Evolutionary conservation across 176 grass and related monocot genomes (phyloP), one percentile per base, ranked within the genome.

Genomic region (Eleusine coracana): DNA sequence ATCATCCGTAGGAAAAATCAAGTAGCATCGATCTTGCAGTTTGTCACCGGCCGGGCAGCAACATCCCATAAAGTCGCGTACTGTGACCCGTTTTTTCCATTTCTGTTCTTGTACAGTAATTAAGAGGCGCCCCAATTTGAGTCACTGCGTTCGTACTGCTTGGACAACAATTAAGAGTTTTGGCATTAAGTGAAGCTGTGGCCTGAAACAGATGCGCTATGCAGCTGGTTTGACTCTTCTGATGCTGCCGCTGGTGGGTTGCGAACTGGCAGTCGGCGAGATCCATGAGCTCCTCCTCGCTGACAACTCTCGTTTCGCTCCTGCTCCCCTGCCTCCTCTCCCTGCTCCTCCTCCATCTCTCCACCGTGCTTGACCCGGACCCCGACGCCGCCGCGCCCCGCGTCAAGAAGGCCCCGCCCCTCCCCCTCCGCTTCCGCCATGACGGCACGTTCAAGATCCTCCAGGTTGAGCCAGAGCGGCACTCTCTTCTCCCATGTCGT

Each of bases 391-490:
- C 82, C 10, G 66, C 62, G 3, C 78, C 82, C 46, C 85, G 80
- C 46, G 31, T 97, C 81, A 97, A 97, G 87, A 84, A 61, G 78
- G 83, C 84, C 36, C 67, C 92, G 27, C 67, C 87, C 6, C 77
- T 92, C 25, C 94, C 94, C 39, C 92, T 97, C 55, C 87, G 91
- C 66, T 97, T 90, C 85, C 87, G 87, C 71, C 82, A 91, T 68
- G 92, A 94, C 62, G 92, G 92, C 27, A 72, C 82, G 83, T 97
- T 97, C 84, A 94, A 92, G 88, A 94, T 94, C 70, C 92, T 97
- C 73, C 92, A 97, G 92, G 92, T 31, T 3, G 1, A 3, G n/a
- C n/a, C n/a, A n/a, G n/a, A n/a, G 29, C 75, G 7, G 10, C 28
- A 3, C 3, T 49, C 28, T 15, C 8, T 56, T 48, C 37, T 15